Conservation (phyloP, 2,329 filamentous ascomycete genomes). For the Epichloe typhina region DNA sequence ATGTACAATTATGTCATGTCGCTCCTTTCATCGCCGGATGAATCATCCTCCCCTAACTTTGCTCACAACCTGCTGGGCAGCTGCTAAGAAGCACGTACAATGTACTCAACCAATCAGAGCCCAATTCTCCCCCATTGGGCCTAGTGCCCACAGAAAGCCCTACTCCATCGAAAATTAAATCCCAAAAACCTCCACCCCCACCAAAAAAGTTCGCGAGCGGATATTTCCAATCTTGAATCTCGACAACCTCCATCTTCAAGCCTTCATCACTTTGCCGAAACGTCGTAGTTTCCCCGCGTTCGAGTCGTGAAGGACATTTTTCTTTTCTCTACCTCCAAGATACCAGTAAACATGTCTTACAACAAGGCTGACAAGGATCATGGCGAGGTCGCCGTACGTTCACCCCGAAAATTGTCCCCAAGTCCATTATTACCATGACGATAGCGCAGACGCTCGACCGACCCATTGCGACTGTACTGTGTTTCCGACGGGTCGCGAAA, state of each 20-base stretch:
- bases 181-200: constrained; percentile 5
- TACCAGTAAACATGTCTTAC: constrained; percentile 64
- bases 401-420: neutral
- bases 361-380: constrained; percentile 92
- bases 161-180: constrained; percentile 3
- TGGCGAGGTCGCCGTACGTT: constrained; percentile 69
- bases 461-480: neutral
- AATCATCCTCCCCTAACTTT: constrained; percentile 6
- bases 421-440: neutral
- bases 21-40: constrained; percentile 7
- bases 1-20: neutral
- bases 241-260: neutral
- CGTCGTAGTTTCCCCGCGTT: constrained; percentile 38
- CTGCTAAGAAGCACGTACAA: constrained; percentile 5
- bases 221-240: neutral
- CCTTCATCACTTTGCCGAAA: constrained; percentile 76
- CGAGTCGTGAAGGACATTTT: constrained; percentile 65
- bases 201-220: constrained; percentile 7
- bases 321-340: constrained; percentile 5
- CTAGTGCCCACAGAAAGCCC: constrained; percentile 12
- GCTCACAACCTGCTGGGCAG: too few relatives aligned
- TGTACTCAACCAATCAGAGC: constrained; percentile 7
- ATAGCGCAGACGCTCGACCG: neutral
- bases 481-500: neutral
- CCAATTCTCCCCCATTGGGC: neutral